Evolutionary conservation across 2,329 filamentous ascomycete species (phyloP), one percentile per base, ranked within the genome.

Genomic region (Zasmidium citrigriseum): DNA sequence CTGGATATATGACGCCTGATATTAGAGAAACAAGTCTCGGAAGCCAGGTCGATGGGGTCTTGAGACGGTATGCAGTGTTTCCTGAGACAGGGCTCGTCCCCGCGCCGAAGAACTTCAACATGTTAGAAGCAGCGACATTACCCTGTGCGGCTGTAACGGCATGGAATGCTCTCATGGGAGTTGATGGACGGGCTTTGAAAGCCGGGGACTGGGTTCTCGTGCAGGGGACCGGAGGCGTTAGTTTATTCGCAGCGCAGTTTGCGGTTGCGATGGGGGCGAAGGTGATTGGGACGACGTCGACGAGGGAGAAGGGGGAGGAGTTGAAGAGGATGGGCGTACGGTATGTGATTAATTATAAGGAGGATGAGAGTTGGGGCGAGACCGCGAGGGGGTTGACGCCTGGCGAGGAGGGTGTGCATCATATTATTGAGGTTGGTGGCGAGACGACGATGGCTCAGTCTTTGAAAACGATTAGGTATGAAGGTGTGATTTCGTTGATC

Each of bases 191-290:
- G 23, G 7, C 52, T 9, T 7, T 46, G 18, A n/a, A 41, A 11
- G 21, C 20, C 12, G 52, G 52, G 5, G 18, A 47, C 20, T 29
- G 25, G 1, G 23, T 54, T 22, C 20, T 47, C 12, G 41, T 44
- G 14, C 51, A 53, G 72, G 88, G 87, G n/a, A 89, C 86, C 0
- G 87, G 88, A 20, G 87, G 87, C 58, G 87, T 90, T 7, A 84
- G 81, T 61, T 79, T 89, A 59, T 88, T 88, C 58, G 87, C 82
- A 2, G 71, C 89, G n/a, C 87, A 83, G 71, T 80, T 82, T 59
- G 79, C 79, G 25, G 79, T 80, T 57, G 81, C 82, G 0, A 78
- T 78, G 0, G 83, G 83, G 24, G 84, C 83, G 0, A 77, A 70
- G 5, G 82, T 86, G 52, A 83, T 86, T 55, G 81, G 83, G 0